phyloP scores from a whole-genome alignment of 306 rosid species.

The Cicer judaicum region DNA sequence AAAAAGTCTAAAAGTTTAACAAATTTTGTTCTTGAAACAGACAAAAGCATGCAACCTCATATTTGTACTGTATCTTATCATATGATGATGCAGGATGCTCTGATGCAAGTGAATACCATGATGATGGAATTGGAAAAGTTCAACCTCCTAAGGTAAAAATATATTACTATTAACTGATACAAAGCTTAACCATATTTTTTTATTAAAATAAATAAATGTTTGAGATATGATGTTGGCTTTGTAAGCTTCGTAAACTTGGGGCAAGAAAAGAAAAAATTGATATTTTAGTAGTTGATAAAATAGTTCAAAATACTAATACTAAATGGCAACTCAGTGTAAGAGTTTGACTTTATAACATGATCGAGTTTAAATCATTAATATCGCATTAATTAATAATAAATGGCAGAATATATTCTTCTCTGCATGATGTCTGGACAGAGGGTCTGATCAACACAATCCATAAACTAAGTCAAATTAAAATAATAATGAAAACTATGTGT shows the following conservation, averaged over 20 bases:
- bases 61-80: slow-evolving; percentile 26
- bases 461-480: not conserved
- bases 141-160: slow-evolving; percentile 67
- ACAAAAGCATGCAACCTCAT: slow-evolving; percentile 26
- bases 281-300: not conserved
- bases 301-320: slow-evolving; percentile 5
- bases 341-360: no score
- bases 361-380: no score
- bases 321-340: not conserved
- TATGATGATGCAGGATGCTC: slow-evolving; percentile 56
- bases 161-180: slow-evolving; percentile 16
- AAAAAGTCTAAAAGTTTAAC: slow-evolving; percentile 2
- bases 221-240: slow-evolving; percentile 1
- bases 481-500: not conserved
- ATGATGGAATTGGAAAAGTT: slow-evolving; percentile 45
- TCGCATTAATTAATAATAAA: not conserved
- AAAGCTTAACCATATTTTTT: slow-evolving; percentile 2
- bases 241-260: not conserved
- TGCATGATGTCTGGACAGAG: not conserved
- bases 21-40: slow-evolving; percentile 12
- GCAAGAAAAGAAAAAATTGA: not conserved
- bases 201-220: slow-evolving; percentile 22
- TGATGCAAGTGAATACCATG: slow-evolving; percentile 47
- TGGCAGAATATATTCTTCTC: not conserved
- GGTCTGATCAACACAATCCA: not conserved